A percentile compares a stretch with the other conserved stretches of the same genome.
Conservation (phyloP, 2,329 filamentous ascomycete species). For the Metarhizium album region DNA sequence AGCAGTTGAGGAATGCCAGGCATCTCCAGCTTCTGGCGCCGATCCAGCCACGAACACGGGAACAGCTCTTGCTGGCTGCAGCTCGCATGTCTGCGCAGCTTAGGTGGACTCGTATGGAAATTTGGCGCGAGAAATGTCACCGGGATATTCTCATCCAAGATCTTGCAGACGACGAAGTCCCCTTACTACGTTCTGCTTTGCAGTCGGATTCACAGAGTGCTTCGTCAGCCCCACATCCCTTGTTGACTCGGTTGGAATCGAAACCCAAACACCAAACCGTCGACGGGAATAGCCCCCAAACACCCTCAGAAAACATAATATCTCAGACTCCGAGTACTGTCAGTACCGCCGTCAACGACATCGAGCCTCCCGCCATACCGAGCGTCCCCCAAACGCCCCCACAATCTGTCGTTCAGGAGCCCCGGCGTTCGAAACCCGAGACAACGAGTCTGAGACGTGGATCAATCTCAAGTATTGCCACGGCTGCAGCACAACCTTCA, state of each 20-base stretch:
- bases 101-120: conserved; percentile 89
- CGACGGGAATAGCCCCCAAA: conserved; percentile 16
- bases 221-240: conserved; percentile 14
- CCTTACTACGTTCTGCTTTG: not conserved
- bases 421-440: conserved; percentile 12
- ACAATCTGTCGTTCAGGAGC: conserved; percentile 16
- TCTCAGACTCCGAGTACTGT: conserved; percentile 11
- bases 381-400: conserved; percentile 19
- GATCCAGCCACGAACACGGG: conserved; percentile 80
- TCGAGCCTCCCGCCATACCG: conserved; percentile 18
- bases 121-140: conserved; percentile 86
- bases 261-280: conserved; percentile 15
- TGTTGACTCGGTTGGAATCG: conserved; percentile 17
- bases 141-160: conserved; percentile 79
- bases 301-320: conserved; percentile 15
- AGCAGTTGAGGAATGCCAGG: conserved; percentile 75
- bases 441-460: conserved; percentile 16
- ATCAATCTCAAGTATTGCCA: conserved; percentile 21
- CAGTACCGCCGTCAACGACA: conserved; percentile 9
- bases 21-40: conserved; percentile 84
- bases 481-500: conserved; percentile 15
- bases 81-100: conserved; percentile 77
- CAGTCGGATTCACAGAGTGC: conserved; percentile 9
- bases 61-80: conserved; percentile 75
- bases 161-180: conserved; percentile 59